Evolutionary conservation across 2,329 filamentous ascomycete genomes (phyloP).

Genomic region (Rhynchosporium secalis): DNA sequence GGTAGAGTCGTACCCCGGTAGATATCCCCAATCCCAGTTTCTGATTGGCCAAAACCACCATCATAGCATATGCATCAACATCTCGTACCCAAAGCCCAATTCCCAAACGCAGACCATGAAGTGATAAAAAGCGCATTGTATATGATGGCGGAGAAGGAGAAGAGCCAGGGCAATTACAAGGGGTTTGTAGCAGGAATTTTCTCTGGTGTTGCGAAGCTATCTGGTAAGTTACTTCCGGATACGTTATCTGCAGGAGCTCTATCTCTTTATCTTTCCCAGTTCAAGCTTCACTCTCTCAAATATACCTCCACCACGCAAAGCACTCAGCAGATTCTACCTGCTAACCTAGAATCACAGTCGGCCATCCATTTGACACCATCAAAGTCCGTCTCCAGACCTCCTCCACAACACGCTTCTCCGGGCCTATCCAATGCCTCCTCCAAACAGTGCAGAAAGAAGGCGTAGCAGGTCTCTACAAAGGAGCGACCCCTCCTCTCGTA

Average conservation of each 20-base stretch:
- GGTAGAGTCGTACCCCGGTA: conserved; percentile 12
- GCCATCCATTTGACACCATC: conserved; percentile 87
- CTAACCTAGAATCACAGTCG: conserved; percentile 42
- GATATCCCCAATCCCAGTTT: conserved; percentile 4
- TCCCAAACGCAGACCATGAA: conserved; percentile 15
- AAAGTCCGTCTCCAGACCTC: conserved; percentile 96
- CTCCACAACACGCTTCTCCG: conserved; percentile 72
- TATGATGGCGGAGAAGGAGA: conserved; percentile 34
- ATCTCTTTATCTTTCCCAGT: not conserved
- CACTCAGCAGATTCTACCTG: not conserved
- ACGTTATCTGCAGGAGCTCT: not conserved
- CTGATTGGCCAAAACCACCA: conserved; percentile 14
- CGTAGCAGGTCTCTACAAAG: conserved; percentile 85
- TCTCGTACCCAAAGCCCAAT: not conserved
- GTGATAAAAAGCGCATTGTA: not conserved
- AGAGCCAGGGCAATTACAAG: conserved; percentile 63
- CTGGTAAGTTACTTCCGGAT: conserved; percentile 56
- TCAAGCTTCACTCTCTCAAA: too few species aligned
- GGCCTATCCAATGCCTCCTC: conserved; percentile 80
- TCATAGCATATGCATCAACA: conserved; percentile 2
- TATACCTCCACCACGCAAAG: too few species aligned
- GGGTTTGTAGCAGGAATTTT: conserved; percentile 98
- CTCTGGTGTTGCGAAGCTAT: conserved; percentile 87
- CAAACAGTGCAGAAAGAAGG: conserved; percentile 88
- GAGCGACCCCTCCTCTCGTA: conserved; percentile 84